Evolutionary conservation across 441 rosid genomes (phyloP), one percentile per base, ranked within the genome.

Genomic region (Brassica balearica): DNA sequence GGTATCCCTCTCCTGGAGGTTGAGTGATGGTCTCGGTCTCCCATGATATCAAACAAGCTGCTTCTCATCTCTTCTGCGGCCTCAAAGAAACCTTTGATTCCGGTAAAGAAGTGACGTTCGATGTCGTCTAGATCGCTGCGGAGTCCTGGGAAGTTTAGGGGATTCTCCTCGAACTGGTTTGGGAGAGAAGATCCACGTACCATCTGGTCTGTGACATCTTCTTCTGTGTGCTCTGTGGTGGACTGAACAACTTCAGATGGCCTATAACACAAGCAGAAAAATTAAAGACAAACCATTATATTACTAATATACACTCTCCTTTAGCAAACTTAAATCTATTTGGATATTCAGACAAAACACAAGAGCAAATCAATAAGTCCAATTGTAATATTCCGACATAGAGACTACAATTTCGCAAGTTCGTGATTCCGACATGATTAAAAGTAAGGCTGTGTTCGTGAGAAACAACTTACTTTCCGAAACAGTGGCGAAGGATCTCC

Each of bases 161-260:
- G 84, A 4, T 75, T 86, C n/a, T 79, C 82, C 36, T 80, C 89
- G 15, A 76, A 83, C 64, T 81, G 73, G 34, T 74, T 58, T 32
- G 83, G 1, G 51, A 6, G 15, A 63, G 66, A 46, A 55, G 81
- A 38, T 38, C 29, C 71, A 59, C 66, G 63, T 68, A 78, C 62
- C 92, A 90, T 78, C 81, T 82, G 83, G 19, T 75, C 55, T 15
- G 81, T 79, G 19, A 82, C 73, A 29, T 82, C 96, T 17, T 91
- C 98, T 85, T 91, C 98, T 7, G 93, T 88, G 81, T 90, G 90
- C 80, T 91, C 94, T 79, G 82, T 87, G 77, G 82, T 84, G 48
- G 92, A 95, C 43, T 88, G 71, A 80, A 95, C 62, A 53, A 95
- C 87, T 83, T 93, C 89, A 27, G 82, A 65, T 17, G 96, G 93